Conservation (phyloP, 1,139 yeast species). For the Sugiyamaella xylanicola region DNA sequence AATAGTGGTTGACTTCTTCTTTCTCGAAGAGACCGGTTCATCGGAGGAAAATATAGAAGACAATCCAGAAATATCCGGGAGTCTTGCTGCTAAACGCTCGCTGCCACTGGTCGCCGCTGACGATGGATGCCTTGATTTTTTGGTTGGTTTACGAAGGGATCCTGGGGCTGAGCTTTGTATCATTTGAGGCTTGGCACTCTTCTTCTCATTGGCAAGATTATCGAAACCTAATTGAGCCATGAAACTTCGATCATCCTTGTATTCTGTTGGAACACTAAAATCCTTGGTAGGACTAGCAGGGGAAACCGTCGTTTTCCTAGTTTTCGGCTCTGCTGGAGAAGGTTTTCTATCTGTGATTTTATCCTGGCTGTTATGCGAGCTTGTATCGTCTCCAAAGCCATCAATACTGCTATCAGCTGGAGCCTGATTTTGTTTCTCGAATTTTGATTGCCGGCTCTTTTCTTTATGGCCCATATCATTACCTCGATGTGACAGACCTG, state of each 20-base stretch:
- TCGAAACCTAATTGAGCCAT: constrained; percentile 18
- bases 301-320: not conserved
- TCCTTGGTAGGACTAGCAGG: constrained; percentile 19
- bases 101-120: constrained; percentile 7
- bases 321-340: constrained; percentile 14
- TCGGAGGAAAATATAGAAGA: constrained; percentile 34
- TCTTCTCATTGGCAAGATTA: not conserved
- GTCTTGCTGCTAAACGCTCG: constrained; percentile 13
- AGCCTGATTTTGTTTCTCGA: not conserved
- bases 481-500: not conserved
- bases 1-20: constrained; percentile 26
- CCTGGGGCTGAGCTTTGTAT: not conserved
- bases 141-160: constrained; percentile 1
- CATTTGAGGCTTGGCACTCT: not conserved
- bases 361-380: constrained; percentile 19
- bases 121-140: not conserved
- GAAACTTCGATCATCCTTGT: constrained; percentile 33
- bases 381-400: constrained; percentile 6
- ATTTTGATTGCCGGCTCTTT: not conserved
- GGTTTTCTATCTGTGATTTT: constrained; percentile 24
- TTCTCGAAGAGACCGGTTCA: constrained; percentile 22
- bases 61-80: constrained; percentile 36
- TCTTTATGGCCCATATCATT: not conserved
- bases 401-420: constrained; percentile 2
- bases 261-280: constrained; percentile 33